Percentiles rank a stretch among this genome's conserved stretches.
Conservation (phyloP, 2,329 filamentous ascomycete species). For the Coleophoma cylindrospora region DNA sequence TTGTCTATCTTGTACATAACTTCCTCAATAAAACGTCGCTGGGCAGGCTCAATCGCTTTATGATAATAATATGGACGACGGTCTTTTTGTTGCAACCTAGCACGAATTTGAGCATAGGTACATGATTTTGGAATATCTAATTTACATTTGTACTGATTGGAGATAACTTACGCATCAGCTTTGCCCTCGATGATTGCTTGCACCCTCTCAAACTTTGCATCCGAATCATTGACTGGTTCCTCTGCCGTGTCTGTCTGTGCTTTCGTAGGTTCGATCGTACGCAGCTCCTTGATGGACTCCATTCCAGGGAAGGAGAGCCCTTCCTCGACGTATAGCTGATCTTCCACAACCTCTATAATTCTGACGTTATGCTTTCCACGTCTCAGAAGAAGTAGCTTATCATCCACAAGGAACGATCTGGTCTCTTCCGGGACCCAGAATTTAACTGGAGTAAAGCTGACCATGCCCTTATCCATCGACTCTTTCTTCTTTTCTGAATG, state of each 20-base stretch:
- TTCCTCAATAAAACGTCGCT: no score
- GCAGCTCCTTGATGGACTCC: background rate
- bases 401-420: conserved; percentile 55
- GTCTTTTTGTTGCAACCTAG: background rate
- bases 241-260: background rate
- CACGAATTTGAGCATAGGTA: background rate
- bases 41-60: background rate
- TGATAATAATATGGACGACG: background rate
- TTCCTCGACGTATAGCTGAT: conserved; percentile 33
- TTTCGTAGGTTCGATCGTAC: background rate
- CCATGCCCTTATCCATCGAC: conserved; percentile 40
- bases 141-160: conserved; percentile 1
- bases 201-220: background rate
- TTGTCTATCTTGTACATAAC: background rate
- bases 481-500: conserved; percentile 36
- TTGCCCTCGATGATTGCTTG: background rate
- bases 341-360: conserved; percentile 53
- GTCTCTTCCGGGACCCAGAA: conserved; percentile 53
- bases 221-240: background rate
- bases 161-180: background rate
- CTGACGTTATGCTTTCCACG: conserved; percentile 60
- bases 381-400: conserved; percentile 51
- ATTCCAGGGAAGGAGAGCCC: background rate
- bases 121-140: background rate
- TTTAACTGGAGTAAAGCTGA: conserved; percentile 60